A percentile compares a stretch with the other conserved stretches of the same genome.
Conservation (phyloP, 2,329 filamentous ascomycete species). For the Diaporthe vaccinii region DNA sequence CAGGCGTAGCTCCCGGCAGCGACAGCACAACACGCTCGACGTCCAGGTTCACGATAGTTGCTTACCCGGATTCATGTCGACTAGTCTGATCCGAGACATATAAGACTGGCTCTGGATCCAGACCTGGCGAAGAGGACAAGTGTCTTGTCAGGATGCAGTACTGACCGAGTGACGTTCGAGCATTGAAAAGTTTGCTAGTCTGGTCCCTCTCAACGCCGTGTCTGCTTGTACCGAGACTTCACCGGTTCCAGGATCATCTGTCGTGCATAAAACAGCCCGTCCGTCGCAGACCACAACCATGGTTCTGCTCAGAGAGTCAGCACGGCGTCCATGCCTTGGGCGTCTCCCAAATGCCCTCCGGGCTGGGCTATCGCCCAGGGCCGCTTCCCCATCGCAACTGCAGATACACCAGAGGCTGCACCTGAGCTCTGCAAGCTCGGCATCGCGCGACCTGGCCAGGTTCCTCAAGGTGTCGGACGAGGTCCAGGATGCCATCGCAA, state of each 20-base stretch:
- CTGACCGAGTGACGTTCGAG: not conserved
- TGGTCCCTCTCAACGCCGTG: not conserved
- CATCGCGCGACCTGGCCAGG: conserved; percentile 49
- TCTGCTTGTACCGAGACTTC: not conserved
- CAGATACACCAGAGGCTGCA: not conserved
- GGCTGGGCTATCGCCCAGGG: not conserved
- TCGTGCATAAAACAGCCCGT: not conserved
- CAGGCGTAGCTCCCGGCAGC: conserved; percentile 14
- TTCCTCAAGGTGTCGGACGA: conserved; percentile 84
- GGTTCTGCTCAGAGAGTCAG: conserved; percentile 20
- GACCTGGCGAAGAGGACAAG: not conserved
- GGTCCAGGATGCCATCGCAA: conserved; percentile 80
- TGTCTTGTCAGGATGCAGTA: conserved; percentile 3
- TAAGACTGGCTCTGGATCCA: not conserved
- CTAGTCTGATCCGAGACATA: not conserved
- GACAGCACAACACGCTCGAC: not conserved
- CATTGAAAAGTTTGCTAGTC: not conserved
- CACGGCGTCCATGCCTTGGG: not conserved
- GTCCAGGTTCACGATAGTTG: not conserved
- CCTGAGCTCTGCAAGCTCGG: not conserved
- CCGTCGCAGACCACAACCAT: conserved; percentile 17
- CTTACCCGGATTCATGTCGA: not conserved
- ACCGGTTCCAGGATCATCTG: not conserved
- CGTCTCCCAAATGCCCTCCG: not conserved
- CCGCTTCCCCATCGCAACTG: not conserved